Evolutionary conservation across 768 basidiomycete species (phyloP).

Genomic region (Lyophyllum decastes): DNA sequence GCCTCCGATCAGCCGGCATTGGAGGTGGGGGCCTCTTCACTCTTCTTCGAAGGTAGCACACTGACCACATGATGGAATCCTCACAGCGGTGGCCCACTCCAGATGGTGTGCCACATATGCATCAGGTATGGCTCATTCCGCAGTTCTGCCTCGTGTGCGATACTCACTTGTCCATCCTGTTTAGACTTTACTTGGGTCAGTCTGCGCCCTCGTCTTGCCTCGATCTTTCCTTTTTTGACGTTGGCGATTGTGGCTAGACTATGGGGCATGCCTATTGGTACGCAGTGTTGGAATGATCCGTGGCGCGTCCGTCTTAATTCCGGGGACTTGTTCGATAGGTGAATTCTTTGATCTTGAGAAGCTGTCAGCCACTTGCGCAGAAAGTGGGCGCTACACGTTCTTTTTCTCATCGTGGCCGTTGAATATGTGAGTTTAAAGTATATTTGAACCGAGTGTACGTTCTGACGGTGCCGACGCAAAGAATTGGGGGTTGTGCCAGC

Average conservation of each 20-base stretch:
- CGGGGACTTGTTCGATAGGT: slow-evolving; percentile 34
- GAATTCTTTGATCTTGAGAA: slow-evolving; percentile 75
- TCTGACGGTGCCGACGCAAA: slow-evolving; percentile 16
- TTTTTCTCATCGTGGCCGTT: slow-evolving; percentile 80
- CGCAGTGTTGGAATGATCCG: slow-evolving; percentile 17
- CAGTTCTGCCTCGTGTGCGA: background rate
- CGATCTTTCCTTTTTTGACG: slow-evolving; percentile 4
- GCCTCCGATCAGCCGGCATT: slow-evolving; percentile 69
- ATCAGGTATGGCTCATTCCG: slow-evolving; percentile 46
- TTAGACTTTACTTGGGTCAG: slow-evolving; percentile 64
- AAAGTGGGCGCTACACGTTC: slow-evolving; percentile 65
- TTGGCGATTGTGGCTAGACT: slow-evolving; percentile 38
- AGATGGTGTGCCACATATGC: slow-evolving; percentile 44
- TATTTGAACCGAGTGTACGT: background rate
- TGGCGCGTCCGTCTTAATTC: background rate
- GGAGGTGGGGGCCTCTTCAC: slow-evolving; percentile 42
- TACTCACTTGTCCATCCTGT: slow-evolving; percentile 1
- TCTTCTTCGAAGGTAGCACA: background rate
- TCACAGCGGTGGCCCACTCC: slow-evolving; percentile 55
- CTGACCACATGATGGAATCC: slow-evolving; percentile 11
- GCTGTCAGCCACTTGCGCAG: slow-evolving; percentile 55
- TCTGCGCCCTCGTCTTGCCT: slow-evolving; percentile 3
- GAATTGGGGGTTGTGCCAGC: slow-evolving; percentile 69
- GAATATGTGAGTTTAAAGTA: slow-evolving; percentile 52
- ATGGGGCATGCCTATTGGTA: slow-evolving; percentile 77